Evolutionary conservation across 257 asterid genomes (phyloP), one percentile per base, ranked within the genome.

Genomic region (Gentiana dahurica): DNA sequence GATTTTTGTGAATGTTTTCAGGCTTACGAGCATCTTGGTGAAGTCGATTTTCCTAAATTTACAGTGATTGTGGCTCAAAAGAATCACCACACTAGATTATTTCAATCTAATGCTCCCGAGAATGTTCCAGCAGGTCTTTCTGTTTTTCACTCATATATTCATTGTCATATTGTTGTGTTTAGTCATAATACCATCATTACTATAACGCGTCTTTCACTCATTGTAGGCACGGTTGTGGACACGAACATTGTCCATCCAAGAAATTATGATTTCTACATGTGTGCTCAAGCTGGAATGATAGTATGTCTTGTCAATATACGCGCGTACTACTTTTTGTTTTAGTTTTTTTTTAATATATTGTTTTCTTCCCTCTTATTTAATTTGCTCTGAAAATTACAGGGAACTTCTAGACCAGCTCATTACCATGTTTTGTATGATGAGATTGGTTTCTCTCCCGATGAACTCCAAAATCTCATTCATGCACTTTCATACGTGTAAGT

Each of bases 391-490:
- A 36, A 55, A 45, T 52, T 9, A 43, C 81, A 89, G 97, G 97
- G 98, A 70, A 90, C 96, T 60, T 73, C 87, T 59, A 81, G 95
- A 52, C 98, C 98, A 43, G 83, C 81, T 51, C 98, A 90, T 68
- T 90, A 90, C 72, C 98, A 87, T 49, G 87, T 87, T 46, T 73
- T 90, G 81, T 74, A 80, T 24, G 95, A 90, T 68, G 98, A 90
- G 75, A 90, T 87, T 56, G 96, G 96, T 69, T 90, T 90, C 87
- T 77, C 98, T 62, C 91, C 98, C 8, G 90, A 84, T 67, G 77
- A 62, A 62, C 74, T 90, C 58, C 98, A 90, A 73, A 78, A 84
- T 57, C 77, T 90, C 69, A 79, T 90, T 63, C 96, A 80, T 71
- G 80, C 94, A 46, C 78, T 87, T 35, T 82, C 96, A 60, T 87